A percentile compares a stretch with the other conserved stretches of the same genome.
phyloP scores from a whole-genome alignment of 495 filamentous ascomycete species.

The Penicillium paradoxum region DNA sequence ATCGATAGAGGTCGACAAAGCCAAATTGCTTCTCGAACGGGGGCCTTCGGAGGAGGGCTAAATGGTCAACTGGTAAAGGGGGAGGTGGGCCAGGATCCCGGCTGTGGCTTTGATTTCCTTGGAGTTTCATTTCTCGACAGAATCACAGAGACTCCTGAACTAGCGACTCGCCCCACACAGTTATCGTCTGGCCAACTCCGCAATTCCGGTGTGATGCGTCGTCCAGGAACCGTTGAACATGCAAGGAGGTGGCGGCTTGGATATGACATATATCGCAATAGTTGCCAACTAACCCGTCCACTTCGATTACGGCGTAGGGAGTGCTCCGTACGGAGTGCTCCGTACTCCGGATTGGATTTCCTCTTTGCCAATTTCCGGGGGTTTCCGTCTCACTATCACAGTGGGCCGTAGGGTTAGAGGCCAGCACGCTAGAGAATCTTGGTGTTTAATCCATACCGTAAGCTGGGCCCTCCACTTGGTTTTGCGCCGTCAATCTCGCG shows the following conservation, averaged over 20 bases:
- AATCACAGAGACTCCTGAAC: background rate
- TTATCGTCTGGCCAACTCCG: background rate
- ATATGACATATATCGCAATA: conserved; percentile 1
- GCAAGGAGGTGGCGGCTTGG: background rate
- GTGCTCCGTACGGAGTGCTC: too few relatives aligned
- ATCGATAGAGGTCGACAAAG: background rate
- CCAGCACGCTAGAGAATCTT: background rate
- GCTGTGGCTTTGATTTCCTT: conserved; percentile 1
- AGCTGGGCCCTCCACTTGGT: background rate
- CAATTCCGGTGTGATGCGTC: conserved; percentile 7
- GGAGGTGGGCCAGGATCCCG: background rate
- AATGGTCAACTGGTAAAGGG: too few relatives aligned
- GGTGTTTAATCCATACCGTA: background rate
- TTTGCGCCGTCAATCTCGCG: conserved; percentile 1
- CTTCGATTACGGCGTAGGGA: background rate
- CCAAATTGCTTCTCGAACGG: too few relatives aligned
- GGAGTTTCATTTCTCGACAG: too few relatives aligned
- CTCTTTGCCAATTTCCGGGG: too few relatives aligned
- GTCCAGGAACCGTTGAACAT: conserved; percentile 2
- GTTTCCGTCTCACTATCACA: background rate
- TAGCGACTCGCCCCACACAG: conserved; percentile 5
- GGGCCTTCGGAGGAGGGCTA: too few relatives aligned
- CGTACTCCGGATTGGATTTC: background rate
- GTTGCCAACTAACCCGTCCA: background rate
- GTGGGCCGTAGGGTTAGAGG: background rate